Evolutionary conservation across 805 yeast genomes (phyloP), one percentile per base, ranked within the genome.

Genomic region (Babjeviella inositovora): DNA sequence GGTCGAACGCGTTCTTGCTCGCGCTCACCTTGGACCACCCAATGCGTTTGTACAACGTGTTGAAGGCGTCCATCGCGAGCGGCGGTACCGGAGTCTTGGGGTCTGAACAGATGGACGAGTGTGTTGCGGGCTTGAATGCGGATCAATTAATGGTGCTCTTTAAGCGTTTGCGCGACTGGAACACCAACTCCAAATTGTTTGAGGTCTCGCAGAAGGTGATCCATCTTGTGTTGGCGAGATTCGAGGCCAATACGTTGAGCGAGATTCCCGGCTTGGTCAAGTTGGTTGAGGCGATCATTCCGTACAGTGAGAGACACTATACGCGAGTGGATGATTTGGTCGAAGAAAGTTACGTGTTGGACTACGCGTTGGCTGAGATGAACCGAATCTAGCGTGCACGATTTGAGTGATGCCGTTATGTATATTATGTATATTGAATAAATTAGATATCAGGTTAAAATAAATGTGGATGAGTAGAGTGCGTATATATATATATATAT

Each of bases 21-120:
- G 95, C 97, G 0, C 56, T 90, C 37, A 70, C 81, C 5, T 56
- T 90, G 32, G 80, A 87, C 43, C 95, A 85, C 41, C 93, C 97
- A 24, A 76, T 77, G 77, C 62, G 85, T 38, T 51, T 90, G 21
- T 79, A 81, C 44, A 71, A 73, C 30, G 84, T 90, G 23, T 51
- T 90, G 29, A 69, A 60, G 34, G 62, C 66, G 28, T 62, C 76
- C 21, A 58, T 76, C 24, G 47, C 54, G n/a, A 50, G 53, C 19
- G 53, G 50, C 10, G 74, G 70, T 30, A 38, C 43, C 3, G 62
- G 74, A 10, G 39, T 52, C 11, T 49, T 71, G 16, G 81, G 80
- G 0, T 62, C 70, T 2, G 35, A 45, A 20, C 55, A 62, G 21
- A 61, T 90, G 21, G 95, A 84, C 35, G 42, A 53, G 9, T 64